Percentiles rank a stretch among this genome's conserved stretches.
Conservation (phyloP, 495 filamentous ascomycete species). For the Choiromyces venosus region DNA sequence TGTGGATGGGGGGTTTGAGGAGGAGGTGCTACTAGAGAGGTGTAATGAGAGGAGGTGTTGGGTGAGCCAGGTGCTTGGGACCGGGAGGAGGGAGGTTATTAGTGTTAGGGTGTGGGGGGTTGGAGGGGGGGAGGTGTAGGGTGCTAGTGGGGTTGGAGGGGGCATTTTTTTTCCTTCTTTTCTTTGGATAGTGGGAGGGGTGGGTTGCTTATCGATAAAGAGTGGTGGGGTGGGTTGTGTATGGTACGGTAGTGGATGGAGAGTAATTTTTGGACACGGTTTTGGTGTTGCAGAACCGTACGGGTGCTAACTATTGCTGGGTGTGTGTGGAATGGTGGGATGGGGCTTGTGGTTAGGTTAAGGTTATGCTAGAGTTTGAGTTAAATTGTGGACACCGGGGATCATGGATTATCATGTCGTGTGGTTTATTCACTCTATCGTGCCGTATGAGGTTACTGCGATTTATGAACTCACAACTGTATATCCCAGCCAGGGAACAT, state of each 20-base stretch:
- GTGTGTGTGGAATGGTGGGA: no score
- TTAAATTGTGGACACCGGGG: background rate
- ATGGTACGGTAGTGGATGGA: no score
- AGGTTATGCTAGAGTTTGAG: background rate
- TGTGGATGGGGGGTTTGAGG: background rate
- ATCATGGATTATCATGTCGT: background rate
- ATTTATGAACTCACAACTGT: no score
- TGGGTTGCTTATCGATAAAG: no score
- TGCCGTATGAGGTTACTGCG: no score
- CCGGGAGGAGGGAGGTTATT: background rate
- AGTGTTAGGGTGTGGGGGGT: background rate
- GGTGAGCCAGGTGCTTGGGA: background rate
- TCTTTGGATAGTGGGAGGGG: background rate
- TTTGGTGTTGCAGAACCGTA: no score
- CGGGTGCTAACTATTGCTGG: no score
- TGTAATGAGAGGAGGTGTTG: background rate
- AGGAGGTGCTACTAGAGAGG: no score
- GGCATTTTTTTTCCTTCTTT: slow-evolving; percentile 27
- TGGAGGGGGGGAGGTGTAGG: background rate
- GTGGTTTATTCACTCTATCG: background rate
- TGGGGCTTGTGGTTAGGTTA: background rate
- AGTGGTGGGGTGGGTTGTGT: no score
- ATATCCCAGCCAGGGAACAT: no score
- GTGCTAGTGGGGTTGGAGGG: background rate
- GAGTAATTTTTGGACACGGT: no score